phyloP scores from a whole-genome alignment of 345 rosid genomes.

The Mercurialis annua region DNA sequence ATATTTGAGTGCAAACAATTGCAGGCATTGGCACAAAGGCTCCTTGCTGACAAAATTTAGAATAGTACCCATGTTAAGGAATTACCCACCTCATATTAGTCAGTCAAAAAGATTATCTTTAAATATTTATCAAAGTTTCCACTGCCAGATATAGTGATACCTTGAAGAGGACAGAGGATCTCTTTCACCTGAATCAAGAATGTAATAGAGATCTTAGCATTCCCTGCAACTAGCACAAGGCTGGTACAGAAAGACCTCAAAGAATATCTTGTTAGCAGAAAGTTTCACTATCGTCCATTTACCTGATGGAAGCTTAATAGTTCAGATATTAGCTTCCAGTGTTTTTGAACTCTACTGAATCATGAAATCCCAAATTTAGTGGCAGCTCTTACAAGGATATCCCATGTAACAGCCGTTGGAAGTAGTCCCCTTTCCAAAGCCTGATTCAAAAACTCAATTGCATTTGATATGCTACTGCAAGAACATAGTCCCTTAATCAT shows the following conservation, averaged over 20 bases:
- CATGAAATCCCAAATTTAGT: conserved; percentile 21
- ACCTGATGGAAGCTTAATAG: not conserved
- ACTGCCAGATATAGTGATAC: not conserved
- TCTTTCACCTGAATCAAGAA: conserved; percentile 6
- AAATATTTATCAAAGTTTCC: not conserved
- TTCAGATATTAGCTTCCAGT: not conserved
- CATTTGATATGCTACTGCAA: conserved; percentile 53
- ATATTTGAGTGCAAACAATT: conserved; percentile 7
- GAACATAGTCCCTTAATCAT: conserved; percentile 73
- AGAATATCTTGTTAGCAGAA: not conserved
- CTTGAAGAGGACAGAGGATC: not conserved
- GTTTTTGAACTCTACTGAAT: not conserved
- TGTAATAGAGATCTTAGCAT: conserved; percentile 9
- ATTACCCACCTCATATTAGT: conserved; percentile 1
- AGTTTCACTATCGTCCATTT: not conserved
- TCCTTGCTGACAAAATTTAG: not conserved
- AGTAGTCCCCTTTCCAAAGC: conserved; percentile 56
- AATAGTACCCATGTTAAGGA: not conserved
- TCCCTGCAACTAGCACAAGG: conserved; percentile 1
- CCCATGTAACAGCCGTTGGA: conserved; percentile 70
- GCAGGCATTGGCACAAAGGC: conserved; percentile 2
- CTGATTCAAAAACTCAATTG: conserved; percentile 57
- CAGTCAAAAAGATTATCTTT: not conserved
- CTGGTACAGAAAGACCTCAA: not conserved
- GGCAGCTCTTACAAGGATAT: conserved; percentile 78